Evolutionary conservation across 225 moss, liverwort and hornwort species (phyloP).

Genomic region (Ulota crispa): DNA sequence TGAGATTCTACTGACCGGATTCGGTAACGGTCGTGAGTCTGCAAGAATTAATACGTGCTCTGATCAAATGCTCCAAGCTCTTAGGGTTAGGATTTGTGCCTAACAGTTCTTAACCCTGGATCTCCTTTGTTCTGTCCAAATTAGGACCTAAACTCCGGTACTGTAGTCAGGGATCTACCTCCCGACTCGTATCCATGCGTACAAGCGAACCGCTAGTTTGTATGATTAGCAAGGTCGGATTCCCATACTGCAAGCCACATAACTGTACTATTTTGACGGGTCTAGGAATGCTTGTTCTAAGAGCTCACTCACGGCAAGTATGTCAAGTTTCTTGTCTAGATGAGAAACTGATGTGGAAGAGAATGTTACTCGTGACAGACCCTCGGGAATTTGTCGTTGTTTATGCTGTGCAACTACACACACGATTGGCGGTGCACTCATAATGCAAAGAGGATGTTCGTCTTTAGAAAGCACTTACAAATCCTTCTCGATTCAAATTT

Average conservation of each 20-base stretch:
- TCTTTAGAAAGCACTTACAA: background rate
- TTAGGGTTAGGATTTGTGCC: too few relatives aligned
- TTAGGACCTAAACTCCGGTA: background rate
- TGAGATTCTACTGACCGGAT: conserved; percentile 38
- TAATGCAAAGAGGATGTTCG: background rate
- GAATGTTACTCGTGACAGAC: background rate
- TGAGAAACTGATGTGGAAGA: background rate
- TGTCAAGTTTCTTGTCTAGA: too few relatives aligned
- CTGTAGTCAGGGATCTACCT: background rate
- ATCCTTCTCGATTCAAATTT: background rate
- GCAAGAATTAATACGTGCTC: conserved; percentile 44
- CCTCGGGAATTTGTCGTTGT: background rate
- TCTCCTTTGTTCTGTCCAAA: too few relatives aligned
- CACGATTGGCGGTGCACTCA: background rate
- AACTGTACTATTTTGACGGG: background rate
- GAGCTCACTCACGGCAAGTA: too few relatives aligned
- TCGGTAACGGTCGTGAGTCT: conserved; percentile 44
- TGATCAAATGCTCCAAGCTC: conserved; percentile 38
- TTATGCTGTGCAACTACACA: background rate
- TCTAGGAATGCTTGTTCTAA: background rate
- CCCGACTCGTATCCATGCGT: too few relatives aligned
- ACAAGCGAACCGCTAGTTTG: background rate
- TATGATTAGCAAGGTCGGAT: background rate
- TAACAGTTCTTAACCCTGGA: too few relatives aligned
- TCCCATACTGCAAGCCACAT: too few relatives aligned